Evolutionary conservation across 1,139 yeast genomes (phyloP), one percentile per base, ranked within the genome.

Genomic region (Torulaspora globosa): DNA sequence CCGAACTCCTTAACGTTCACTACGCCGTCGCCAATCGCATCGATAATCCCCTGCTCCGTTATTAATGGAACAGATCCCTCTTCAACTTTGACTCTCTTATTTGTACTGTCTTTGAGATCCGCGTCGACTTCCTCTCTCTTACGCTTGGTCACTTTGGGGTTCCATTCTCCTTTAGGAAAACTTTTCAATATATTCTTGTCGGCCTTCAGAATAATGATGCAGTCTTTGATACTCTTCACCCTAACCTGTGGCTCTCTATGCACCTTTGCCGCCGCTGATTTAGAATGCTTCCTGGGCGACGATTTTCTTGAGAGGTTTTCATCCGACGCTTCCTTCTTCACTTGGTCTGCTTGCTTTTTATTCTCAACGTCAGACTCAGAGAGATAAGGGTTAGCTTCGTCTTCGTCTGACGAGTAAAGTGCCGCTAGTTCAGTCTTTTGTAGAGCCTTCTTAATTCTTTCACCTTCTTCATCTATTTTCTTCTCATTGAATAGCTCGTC

Each of bases 401-500:
- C 63, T 43, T 88, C 95, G 54, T 86, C 95, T 44, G 92, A 80
- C 48, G 92, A 97, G 66, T 92, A 92, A 49, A 86, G 84, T 32
- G 89, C 95, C 55, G 83, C 84, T 67, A 89, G 83, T 65, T 92
- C 98, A 39, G 94, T 80, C 57, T 88, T 84, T 54, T 85, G 81
- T 60, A 92, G 74, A 2, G 92, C 90, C 65, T 86, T 85, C 58
- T 89, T 79, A 53, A 92, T 77, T 59, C 84, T 84, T 60, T 82
- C 82, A 52, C 97, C 97, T 65, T 88, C 96, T 63, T 87, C 89
- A 67, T 90, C 96, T 41, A 89, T 87, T 62, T 84, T 84, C 59
- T 85, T 77, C 19, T 81, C 78, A 49, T 80, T 88, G 56, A 82
- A 82, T 46, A 83, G 68, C 36, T 78, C 84, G 32, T 73, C 79